Percentiles rank a stretch among this genome's conserved stretches.
These are phyloP conservation scores for Amylostereum areolatum DNA, from an alignment of 1,284 basidiomycete species.

Conservation along the genomic window DNA sequence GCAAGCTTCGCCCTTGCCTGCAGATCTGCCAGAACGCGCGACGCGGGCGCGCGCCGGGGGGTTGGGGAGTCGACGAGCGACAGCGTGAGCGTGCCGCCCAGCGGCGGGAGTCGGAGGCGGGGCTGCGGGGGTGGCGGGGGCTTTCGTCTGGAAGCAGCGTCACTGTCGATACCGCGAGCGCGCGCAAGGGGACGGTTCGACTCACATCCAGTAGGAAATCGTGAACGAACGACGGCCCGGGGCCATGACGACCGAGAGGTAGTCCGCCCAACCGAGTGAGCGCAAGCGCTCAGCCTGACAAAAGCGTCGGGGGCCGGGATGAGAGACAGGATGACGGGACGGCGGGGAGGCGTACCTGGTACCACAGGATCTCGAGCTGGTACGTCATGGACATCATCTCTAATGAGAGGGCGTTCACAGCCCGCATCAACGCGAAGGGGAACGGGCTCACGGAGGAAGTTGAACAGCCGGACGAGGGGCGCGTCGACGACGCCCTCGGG, in stretches of 20 bases:
- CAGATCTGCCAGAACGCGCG: constrained; percentile 52
- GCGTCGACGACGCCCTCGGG: constrained; percentile 60
- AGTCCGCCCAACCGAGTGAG: constrained; percentile 74
- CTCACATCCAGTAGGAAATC: constrained; percentile 75
- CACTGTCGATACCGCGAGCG: no score
- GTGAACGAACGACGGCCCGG: constrained; percentile 59
- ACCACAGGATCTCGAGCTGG: constrained; percentile 77
- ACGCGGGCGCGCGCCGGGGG: constrained; percentile 42
- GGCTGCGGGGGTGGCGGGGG: constrained; percentile 29
- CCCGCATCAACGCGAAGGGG: not conserved
- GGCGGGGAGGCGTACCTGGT: constrained; percentile 65
- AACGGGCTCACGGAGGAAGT: constrained; percentile 65
- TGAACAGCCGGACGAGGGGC: constrained; percentile 74
- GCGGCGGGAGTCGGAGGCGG: constrained; percentile 42
- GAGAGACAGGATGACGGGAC: no score
- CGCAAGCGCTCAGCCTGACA: constrained; percentile 67
- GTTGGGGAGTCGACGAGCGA: constrained; percentile 35
- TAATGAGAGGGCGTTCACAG: constrained; percentile 21
- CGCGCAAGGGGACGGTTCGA: no score
- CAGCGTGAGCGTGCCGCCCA: constrained; percentile 52
- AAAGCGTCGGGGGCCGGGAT: no score
- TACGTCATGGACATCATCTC: constrained; percentile 84
- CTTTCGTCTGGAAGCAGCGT: constrained; percentile 48
- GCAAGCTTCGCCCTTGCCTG: constrained; percentile 57
- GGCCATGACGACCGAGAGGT: constrained; percentile 57